Evolutionary conservation across 345 rosid genomes (phyloP), one percentile per base, ranked within the genome.

Genomic region (Hibiscus trionum): DNA sequence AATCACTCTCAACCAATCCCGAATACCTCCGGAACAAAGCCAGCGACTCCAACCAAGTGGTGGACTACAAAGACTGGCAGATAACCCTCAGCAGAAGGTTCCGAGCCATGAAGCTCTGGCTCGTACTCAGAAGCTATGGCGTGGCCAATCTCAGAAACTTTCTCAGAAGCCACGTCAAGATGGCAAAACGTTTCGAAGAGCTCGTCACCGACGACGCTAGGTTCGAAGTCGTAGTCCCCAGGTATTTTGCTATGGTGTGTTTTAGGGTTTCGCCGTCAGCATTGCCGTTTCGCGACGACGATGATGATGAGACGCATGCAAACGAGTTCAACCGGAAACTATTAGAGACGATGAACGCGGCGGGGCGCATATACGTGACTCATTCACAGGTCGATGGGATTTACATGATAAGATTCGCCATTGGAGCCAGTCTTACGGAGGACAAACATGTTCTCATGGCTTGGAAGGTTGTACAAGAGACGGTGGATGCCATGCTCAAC

Each of bases 41-140:
- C 1, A 50, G 17, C 17, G 55, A 50, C 0, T 4, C 17, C 7
- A 50, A 50, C 5, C 55, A 50, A 50, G 55, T 50, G 17, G 55
- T 50, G n/a, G 55, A 50, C 71, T 85, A 69, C 64, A 83, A 86
- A 57, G 87, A 83, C 44, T 83, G 84, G 89, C 88, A 82, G 52
- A 80, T 82, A 66, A 79, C 80, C 17, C 77, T 80, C 2, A 84
- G 88, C 26, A 78, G 82, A 2, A 64, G 83, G 58, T 86, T 86
- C 81, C 86, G 31, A 71, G 82, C 73, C 77, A 81, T 11, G 62
- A 70, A 56, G n/a, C 55, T 50, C 6, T 50, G 55, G 55, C 17
- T 50, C 17, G 55, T 50, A 17, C 55, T 50, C 7, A 76, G 87
- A 10, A 77, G 77, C 60, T 66, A 78, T 4, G 87, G 87, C 0